These are phyloP conservation scores for Ampelocalamus luodianensis DNA, from an alignment of 176 grass and related monocot species.

Conservation along the genomic window DNA sequence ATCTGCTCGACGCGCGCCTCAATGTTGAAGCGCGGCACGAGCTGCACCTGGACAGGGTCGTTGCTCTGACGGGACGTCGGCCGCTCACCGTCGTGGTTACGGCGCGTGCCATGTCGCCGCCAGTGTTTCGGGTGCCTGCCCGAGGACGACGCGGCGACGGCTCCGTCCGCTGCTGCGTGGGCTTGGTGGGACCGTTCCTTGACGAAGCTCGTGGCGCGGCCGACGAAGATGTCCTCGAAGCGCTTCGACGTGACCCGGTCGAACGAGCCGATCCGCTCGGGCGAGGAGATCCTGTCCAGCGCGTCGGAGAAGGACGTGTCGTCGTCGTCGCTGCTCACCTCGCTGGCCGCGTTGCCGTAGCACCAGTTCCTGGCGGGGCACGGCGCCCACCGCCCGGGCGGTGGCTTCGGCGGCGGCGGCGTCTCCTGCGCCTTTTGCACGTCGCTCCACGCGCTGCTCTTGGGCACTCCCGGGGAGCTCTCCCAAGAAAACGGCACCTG, in stretches of 20 bases:
- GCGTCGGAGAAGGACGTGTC: slow-evolving; percentile 70
- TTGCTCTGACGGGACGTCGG: slow-evolving; percentile 3
- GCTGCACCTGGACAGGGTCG: slow-evolving; percentile 30
- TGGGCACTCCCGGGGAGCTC: slow-evolving; percentile 86
- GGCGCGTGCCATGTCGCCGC: slow-evolving; percentile 30
- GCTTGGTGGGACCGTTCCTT: slow-evolving; percentile 59
- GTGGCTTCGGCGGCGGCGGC: slow-evolving; percentile 54
- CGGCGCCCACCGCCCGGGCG: slow-evolving; percentile 54
- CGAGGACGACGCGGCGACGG: slow-evolving; percentile 49
- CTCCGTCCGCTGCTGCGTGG: background rate
- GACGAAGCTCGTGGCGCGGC: slow-evolving; percentile 64
- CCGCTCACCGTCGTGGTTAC: slow-evolving; percentile 19
- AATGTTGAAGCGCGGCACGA: slow-evolving; percentile 46
- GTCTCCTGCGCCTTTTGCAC: slow-evolving; percentile 32
- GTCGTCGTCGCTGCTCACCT: slow-evolving; percentile 60
- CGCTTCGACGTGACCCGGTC: slow-evolving; percentile 60
- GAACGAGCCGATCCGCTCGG: slow-evolving; percentile 74
- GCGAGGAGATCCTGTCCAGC: slow-evolving; percentile 63
- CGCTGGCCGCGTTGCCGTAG: slow-evolving; percentile 47
- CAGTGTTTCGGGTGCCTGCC: slow-evolving; percentile 34
- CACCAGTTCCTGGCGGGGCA: slow-evolving; percentile 36
- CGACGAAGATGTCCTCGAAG: slow-evolving; percentile 62
- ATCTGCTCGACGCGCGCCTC: slow-evolving; percentile 52
- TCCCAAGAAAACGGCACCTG: slow-evolving; percentile 93
- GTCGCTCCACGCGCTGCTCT: slow-evolving; percentile 39